These are phyloP conservation scores for Coniferiporia weirii DNA, from an alignment of 1,284 basidiomycete genomes.

Conservation along the genomic window DNA sequence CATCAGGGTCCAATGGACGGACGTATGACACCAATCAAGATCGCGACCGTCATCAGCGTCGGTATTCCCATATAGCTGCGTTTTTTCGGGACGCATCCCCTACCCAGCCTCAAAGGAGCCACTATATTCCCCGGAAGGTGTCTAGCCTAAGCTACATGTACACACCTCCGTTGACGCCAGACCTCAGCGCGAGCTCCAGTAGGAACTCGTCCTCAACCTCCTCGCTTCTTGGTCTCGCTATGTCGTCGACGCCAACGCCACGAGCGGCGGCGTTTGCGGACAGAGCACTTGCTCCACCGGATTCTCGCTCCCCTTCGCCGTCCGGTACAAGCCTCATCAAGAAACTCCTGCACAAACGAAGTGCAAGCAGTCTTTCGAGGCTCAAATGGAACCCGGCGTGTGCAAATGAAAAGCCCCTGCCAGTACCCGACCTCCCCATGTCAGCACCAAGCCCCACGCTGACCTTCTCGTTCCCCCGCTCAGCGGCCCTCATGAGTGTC, in stretches of 20 bases:
- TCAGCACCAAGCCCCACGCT: neutral
- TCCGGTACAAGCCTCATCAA: constrained; percentile 9
- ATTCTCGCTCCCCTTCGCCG: constrained; percentile 4
- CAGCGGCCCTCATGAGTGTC: constrained; percentile 1
- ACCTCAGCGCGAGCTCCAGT: constrained; percentile 12
- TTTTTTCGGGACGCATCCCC: constrained; percentile 11
- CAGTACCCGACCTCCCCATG: constrained; percentile 7
- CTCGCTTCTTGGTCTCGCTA: constrained; percentile 10
- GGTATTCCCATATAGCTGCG: constrained; percentile 16
- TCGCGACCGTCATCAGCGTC: constrained; percentile 11
- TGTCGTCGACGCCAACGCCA: constrained; percentile 2
- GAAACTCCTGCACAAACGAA: constrained; percentile 12
- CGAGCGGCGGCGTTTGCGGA: neutral
- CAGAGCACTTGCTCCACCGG: neutral
- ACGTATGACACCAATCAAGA: constrained; percentile 9
- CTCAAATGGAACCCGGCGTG: neutral
- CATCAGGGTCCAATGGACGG: neutral
- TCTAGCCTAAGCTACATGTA: constrained; percentile 17
- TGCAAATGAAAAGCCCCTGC: constrained; percentile 12
- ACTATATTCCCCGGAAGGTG: constrained; percentile 18
- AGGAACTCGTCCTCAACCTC: constrained; percentile 4
- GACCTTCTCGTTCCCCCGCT: constrained; percentile 5
- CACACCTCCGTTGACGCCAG: constrained; percentile 16
- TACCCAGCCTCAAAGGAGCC: constrained; percentile 8
- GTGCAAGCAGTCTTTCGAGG: constrained; percentile 1